Conservation (phyloP, 2,329 filamentous ascomycete genomes). For the Chaetothyriales sp. region DNA sequence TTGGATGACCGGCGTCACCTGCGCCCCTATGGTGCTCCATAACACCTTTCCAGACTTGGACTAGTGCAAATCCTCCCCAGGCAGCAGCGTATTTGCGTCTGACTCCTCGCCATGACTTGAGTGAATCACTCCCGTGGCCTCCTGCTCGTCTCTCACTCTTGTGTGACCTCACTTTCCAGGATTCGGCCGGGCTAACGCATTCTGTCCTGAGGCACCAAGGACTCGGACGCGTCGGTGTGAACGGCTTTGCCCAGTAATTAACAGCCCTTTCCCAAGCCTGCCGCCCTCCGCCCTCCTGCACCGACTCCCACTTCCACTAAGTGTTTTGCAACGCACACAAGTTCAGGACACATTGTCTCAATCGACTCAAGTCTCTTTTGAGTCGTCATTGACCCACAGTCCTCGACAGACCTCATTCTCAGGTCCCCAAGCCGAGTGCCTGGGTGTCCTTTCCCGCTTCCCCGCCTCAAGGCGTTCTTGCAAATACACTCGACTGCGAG, state of each 20-base stretch:
- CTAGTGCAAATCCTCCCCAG: neutral
- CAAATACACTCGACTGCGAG: no score
- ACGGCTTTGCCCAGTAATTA: neutral
- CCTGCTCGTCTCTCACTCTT: neutral
- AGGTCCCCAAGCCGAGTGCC: neutral
- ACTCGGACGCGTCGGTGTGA: neutral
- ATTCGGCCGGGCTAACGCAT: neutral
- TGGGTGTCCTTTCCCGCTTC: neutral
- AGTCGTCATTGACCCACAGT: neutral
- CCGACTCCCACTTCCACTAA: neutral
- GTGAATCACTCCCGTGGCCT: neutral
- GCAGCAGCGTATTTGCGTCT: neutral
- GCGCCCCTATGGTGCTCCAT: neutral
- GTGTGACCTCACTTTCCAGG: neutral
- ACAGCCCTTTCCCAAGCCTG: neutral
- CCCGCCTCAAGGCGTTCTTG: no score
- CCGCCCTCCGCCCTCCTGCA: neutral
- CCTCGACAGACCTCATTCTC: neutral
- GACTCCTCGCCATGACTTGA: neutral
- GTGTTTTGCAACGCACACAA: neutral
- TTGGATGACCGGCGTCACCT: neutral
- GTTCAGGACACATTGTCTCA: neutral
- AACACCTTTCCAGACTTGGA: neutral
- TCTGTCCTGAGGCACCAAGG: neutral
- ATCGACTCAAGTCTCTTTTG: neutral